Evolutionary conservation across 306 rosid genomes (phyloP), one percentile per base, ranked within the genome.

Genomic region (Senna siamea): DNA sequence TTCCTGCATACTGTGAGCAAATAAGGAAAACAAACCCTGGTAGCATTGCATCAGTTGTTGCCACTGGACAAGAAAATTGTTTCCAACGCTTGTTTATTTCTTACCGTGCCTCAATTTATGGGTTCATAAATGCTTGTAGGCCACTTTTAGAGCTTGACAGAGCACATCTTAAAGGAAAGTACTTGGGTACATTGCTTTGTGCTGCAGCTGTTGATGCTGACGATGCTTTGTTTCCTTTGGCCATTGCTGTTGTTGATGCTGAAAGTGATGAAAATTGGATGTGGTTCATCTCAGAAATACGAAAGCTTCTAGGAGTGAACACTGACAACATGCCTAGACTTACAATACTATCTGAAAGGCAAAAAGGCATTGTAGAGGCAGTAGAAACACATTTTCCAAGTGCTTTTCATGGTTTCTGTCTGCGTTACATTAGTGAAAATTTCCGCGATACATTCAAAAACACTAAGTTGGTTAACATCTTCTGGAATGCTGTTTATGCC

Each of bases 401-500:
- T 77, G 97, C 98, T 74, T 91, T 81, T 30, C 98, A 93, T 73
- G 96, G 98, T 62, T 91, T 93, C 56, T 93, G 98, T 78, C 79
- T 93, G 82, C 98, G 96, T 9, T 83, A 82, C 64, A 92, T 91
- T 1, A 93, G 98, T 54, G 98, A 91, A 86, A 86, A 91, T 78
- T 91, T 93, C 15, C 97, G 97, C 0, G 97, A 91, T 66, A 93
- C 98, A 37, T 93, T 91, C 78, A 93, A 93, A 77, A 93, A 93
- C 78, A 89, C 98, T 0, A 93, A 93, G 86, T 84, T 93, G 83
- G 97, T 93, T 65, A 93, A 89, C 71, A 91, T 93, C 66, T 93
- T 93, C 50, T 93, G 98, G 98, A 91, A 91, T 84, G 98, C 97
- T 75, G 98, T 93, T 43, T 91, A 93, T 87, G 97, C 98, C 59